phyloP scores from a whole-genome alignment of 176 grass and related monocot genomes.

The Tillandsia fasciculata region DNA sequence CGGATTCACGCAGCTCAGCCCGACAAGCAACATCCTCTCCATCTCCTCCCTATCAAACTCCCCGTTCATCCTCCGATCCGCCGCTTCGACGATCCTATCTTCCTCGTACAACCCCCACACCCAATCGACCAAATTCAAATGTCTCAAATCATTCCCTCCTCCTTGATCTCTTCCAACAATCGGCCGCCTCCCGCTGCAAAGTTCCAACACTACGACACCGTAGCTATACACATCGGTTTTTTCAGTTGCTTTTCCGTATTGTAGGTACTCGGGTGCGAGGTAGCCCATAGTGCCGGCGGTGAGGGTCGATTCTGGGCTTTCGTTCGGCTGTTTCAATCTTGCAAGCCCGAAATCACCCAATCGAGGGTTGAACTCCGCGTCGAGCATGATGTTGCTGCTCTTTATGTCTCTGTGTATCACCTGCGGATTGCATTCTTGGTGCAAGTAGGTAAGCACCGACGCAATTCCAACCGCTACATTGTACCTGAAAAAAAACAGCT shows the following conservation, averaged over 20 bases:
- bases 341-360: constrained; percentile 43
- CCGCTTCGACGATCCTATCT: constrained; percentile 35
- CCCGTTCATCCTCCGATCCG: constrained; percentile 25
- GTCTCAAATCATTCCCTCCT: constrained; percentile 24
- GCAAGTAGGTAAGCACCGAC: constrained; percentile 28
- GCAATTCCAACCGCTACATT: constrained; percentile 39
- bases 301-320: constrained; percentile 34
- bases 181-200: constrained; percentile 35
- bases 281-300: constrained; percentile 49
- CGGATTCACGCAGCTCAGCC: constrained; percentile 44
- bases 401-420: constrained; percentile 61
- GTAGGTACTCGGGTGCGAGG: constrained; percentile 51
- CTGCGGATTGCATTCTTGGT: constrained; percentile 36
- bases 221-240: constrained; percentile 52
- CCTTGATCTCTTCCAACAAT: constrained; percentile 16
- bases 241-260: constrained; percentile 38
- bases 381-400: constrained; percentile 43
- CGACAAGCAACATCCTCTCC: constrained; percentile 38
- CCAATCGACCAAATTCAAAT: constrained; percentile 44
- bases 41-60: constrained; percentile 40
- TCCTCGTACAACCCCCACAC: constrained; percentile 40
- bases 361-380: constrained; percentile 27
- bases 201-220: constrained; percentile 47
- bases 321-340: constrained; percentile 33
- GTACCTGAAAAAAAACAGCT: not conserved